Evolutionary conservation across 305 asterid species (phyloP).

Genomic region (Nicotiana rustica): DNA sequence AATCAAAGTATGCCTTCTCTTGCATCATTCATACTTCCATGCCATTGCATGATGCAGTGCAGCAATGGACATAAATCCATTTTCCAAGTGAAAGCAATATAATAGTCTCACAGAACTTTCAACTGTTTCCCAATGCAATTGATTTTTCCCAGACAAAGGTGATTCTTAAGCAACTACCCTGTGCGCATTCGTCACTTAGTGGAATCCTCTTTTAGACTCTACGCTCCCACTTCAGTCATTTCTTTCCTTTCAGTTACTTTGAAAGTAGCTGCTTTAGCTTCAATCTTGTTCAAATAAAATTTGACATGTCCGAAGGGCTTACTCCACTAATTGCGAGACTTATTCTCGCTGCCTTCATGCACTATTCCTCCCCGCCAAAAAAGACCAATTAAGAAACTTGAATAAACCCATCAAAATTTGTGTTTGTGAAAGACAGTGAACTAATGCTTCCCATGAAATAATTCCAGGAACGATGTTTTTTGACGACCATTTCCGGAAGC

Average conservation of each 20-base stretch:
- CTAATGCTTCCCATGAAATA: conserved; percentile 45
- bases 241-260: no score
- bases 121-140: not conserved
- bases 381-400: not conserved
- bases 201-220: not conserved
- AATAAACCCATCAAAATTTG: conserved; percentile 30
- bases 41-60: not conserved
- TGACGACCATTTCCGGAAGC: conserved; percentile 40
- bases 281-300: no score
- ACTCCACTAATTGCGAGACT: not conserved
- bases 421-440: conserved; percentile 36
- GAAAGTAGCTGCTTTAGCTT: no score
- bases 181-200: not conserved
- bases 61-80: not conserved
- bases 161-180: not conserved
- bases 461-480: conserved; percentile 44
- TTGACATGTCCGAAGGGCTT: no score
- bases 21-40: not conserved
- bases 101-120: not conserved
- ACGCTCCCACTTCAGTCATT: no score
- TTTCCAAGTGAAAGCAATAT: not conserved
- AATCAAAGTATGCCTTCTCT: not conserved
- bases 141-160: not conserved
- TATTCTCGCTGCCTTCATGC: not conserved
- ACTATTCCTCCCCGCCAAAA: not conserved